Evolutionary conservation across 2,329 filamentous ascomycete genomes (phyloP), one percentile per base, ranked within the genome.

Genomic region (Talaromyces sp.): DNA sequence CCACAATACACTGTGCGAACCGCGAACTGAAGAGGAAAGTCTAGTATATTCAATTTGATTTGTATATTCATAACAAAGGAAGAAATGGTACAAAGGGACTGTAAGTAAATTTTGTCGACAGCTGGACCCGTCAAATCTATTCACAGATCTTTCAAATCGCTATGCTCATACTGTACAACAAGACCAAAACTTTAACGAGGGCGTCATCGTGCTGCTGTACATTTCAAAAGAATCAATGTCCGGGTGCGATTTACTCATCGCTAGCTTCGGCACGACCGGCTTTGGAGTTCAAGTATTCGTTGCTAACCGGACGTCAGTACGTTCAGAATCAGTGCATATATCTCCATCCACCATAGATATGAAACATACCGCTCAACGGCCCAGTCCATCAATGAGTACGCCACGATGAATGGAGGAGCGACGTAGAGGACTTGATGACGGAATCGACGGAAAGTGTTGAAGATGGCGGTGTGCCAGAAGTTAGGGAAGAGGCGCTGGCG

Each of bases 391-490:
- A 87, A 76, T 76, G 89, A 87, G 84, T 98, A 99, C 71, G 86
- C 93, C 70, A 85, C 80, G 69, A 95, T 73, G 72, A 97, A 82
- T 50, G 93, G 90, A 66, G 95, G 91, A 31, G 89, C 86, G 80
- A 93, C 89, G 87, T 93, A 99, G 73, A 98, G 88, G 71, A 96
- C 88, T 85, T 98, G 95, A 72, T 85, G 80, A 78, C 88, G 89
- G 82, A 90, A 91, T 75, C 95, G 89, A 80, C 95, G 89, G 86
- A 90, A 96, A 73, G 88, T 89, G 87, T 99, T 99, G 89, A 98
- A 98, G 84, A 98, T 82, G 76, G 93, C 94, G 71, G 90, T 90
- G 80, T 95, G 83, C 70, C 85, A 80, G 67, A 89, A 84, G 74
- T 91, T 92, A 69, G 92, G 92, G 71, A 96, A 85, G 69, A 93